Evolutionary conservation across 768 basidiomycete species (phyloP), one percentile per base, ranked within the genome.

Genomic region (Leccinum variicolor): DNA sequence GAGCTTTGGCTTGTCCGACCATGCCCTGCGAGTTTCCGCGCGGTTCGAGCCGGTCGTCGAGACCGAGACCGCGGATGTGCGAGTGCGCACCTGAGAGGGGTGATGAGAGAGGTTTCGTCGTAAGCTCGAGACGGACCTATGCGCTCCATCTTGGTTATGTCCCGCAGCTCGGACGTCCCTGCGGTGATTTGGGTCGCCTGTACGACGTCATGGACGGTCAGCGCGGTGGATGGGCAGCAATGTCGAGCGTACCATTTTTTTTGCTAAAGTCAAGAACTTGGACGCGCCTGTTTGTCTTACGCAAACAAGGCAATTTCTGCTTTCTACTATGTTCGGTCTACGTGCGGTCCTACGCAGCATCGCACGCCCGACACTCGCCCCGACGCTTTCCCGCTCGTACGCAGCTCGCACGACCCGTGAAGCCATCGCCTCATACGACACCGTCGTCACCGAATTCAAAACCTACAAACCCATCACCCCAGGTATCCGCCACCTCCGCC

Each of bases 1-100:
- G 86, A 21, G 97, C 97, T 69, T 94, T 94, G 3, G 80, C 90
- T 70, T 99, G 97, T 0, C 97, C 97, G 25, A 99, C 96, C 87
- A 99, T 97, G 4, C 97, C 97, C 69, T 98, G 93, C 0, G 90
- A 84, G 71, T 87, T 92, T 33, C 80, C 83, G 19, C 94, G 84
- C 14, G 96, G 94, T 73, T 98, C 94, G 58, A 98, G 82, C 62
- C 88, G 77, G 62, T 93, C 91, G 64, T 98, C 95, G 47, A 98
- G 84, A 0, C 97, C 97, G 31, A 98, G 81, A 3, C 97, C 97
- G 54, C 86, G 93, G 66, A 99, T 94, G 75, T 99, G 96, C 17
- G 96, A 94, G 71, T 94, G 91, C 39, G 89, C 89, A 69, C 91
- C 91, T 93, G 66, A 6, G 49, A 45, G 6, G 50, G 2, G 31